These are phyloP conservation scores for Carex littledalei DNA, from an alignment of 176 grass and related monocot species.

Conservation along the genomic window DNA sequence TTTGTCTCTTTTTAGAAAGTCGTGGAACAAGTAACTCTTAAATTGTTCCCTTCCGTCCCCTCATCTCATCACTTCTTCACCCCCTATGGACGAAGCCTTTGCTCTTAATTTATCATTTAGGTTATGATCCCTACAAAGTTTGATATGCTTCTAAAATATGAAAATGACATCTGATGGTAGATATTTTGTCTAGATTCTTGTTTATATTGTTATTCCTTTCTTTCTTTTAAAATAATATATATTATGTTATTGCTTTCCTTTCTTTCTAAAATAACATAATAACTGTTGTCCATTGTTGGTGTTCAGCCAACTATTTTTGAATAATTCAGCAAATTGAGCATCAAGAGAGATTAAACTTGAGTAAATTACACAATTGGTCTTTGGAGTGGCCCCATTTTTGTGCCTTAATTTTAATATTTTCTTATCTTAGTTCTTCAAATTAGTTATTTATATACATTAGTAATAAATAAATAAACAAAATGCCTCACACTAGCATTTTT, in stretches of 20 bases:
- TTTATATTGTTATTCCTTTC: not conserved
- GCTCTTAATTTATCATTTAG: not conserved
- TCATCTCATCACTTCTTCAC: not conserved
- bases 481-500: not conserved
- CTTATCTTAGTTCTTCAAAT: conserved; percentile 11
- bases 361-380: not conserved
- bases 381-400: not conserved
- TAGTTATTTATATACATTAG: conserved; percentile 9
- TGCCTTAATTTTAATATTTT: not conserved
- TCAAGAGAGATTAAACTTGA: not conserved
- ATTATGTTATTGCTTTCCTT: not conserved
- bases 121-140: not conserved
- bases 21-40: too few species aligned
- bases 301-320: not conserved
- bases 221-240: not conserved
- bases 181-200: not conserved
- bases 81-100: not conserved
- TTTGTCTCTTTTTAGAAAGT: not conserved
- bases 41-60: not conserved
- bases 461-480: not conserved
- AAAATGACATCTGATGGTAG: not conserved
- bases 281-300: not conserved
- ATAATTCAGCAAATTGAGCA: not conserved
- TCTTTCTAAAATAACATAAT: not conserved
- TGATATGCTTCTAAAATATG: too few species aligned